phyloP scores from a whole-genome alignment of 331 rosid species.

The Stylosanthes scabra region DNA sequence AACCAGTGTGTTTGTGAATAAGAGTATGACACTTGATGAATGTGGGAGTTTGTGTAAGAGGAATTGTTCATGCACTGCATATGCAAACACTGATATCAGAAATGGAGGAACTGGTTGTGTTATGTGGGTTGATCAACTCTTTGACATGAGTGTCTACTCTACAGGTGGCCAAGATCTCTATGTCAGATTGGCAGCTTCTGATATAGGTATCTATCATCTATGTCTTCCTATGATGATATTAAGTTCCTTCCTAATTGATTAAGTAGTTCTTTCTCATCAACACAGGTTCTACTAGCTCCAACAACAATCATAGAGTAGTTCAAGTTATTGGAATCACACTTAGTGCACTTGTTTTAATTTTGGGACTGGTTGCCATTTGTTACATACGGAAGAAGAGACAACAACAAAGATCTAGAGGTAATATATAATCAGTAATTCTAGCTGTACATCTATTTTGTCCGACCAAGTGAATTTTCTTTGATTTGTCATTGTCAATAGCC shows the following conservation, averaged over 20 bases:
- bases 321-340: constrained; percentile 41
- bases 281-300: constrained; percentile 36
- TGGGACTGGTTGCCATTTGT: constrained; percentile 43
- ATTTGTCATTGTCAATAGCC: not conserved
- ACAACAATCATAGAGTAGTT: constrained; percentile 32
- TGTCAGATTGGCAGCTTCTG: constrained; percentile 62
- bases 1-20: constrained; percentile 34
- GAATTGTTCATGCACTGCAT: constrained; percentile 65
- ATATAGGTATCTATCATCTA: constrained; percentile 44
- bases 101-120: constrained; percentile 63
- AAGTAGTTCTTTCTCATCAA: constrained; percentile 23
- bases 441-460: no score
- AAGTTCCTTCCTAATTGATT: constrained; percentile 14
- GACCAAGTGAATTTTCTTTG: no score
- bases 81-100: constrained; percentile 37
- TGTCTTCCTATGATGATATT: not conserved
- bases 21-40: constrained; percentile 39
- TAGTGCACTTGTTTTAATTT: constrained; percentile 43
- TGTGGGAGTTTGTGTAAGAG: constrained; percentile 45
- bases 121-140: constrained; percentile 45
- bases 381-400: constrained; percentile 45
- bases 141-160: constrained; percentile 51
- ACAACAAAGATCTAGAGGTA: constrained; percentile 26
- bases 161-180: constrained; percentile 51
- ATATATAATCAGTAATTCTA: constrained; percentile 38